Evolutionary conservation across 2,329 filamentous ascomycete species (phyloP).

Genomic region (Xylariaceae sp.): DNA sequence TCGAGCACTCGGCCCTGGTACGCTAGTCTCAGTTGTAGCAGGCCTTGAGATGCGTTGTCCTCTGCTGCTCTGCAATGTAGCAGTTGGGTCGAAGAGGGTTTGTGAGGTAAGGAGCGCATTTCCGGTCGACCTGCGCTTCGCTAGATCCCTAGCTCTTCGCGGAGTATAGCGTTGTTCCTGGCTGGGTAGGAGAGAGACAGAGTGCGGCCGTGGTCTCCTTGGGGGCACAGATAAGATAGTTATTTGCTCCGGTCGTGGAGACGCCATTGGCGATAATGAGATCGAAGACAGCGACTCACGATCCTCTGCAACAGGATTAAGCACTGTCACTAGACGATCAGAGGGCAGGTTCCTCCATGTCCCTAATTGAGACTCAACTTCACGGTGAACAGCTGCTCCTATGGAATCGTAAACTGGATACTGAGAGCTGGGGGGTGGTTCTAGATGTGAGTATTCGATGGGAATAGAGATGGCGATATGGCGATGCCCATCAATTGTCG

Average conservation of each 20-base stretch:
- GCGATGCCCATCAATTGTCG: conserved; percentile 58
- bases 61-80: background rate
- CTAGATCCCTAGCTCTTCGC: background rate
- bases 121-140: conserved; percentile 9
- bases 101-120: background rate
- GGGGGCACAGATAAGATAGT: conserved; percentile 23
- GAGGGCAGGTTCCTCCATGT: conserved; percentile 21
- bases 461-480: conserved; percentile 69
- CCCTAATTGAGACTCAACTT: conserved; percentile 26
- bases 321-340: conserved; percentile 36
- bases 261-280: conserved; percentile 20
- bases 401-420: conserved; percentile 29
- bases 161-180: conserved; percentile 25
- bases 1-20: background rate
- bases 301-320: conserved; percentile 46
- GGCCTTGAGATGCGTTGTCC: background rate
- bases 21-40: background rate
- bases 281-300: conserved; percentile 40
- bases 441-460: conserved; percentile 54
- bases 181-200: conserved; percentile 25
- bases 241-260: conserved; percentile 11
- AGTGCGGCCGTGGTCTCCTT: conserved; percentile 22
- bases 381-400: conserved; percentile 26
- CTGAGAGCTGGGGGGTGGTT: conserved; percentile 35
- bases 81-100: background rate